These are phyloP conservation scores for Fusarium temperatum DNA, from an alignment of 2,329 filamentous ascomycete species.

Conservation along the genomic window DNA sequence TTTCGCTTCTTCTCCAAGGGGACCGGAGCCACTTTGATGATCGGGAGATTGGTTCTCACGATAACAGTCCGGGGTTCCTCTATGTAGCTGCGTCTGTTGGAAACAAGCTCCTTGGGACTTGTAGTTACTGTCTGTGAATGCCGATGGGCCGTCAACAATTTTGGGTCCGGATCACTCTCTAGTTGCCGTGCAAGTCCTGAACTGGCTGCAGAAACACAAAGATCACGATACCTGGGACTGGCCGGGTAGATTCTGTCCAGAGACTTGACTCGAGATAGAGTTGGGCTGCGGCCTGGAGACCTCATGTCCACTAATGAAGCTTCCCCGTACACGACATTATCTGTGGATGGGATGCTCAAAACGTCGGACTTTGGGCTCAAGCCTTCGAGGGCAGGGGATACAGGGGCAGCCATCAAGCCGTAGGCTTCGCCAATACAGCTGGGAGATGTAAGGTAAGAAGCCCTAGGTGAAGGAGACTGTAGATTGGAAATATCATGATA, in stretches of 20 bases:
- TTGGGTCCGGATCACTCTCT: slow-evolving; percentile 8
- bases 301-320: slow-evolving; percentile 52
- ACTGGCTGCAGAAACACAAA: slow-evolving; percentile 39
- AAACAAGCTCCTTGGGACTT: slow-evolving; percentile 30
- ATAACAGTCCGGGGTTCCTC: slow-evolving; percentile 46
- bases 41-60: slow-evolving; percentile 42
- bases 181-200: slow-evolving; percentile 33
- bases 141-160: slow-evolving; percentile 26
- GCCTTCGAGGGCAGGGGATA: slow-evolving; percentile 33
- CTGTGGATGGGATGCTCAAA: slow-evolving; percentile 47
- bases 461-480: slow-evolving; percentile 33
- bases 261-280: slow-evolving; percentile 48
- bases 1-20: slow-evolving; percentile 41
- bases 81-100: slow-evolving; percentile 38
- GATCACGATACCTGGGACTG: slow-evolving; percentile 46
- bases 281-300: slow-evolving; percentile 36
- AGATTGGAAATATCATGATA: slow-evolving; percentile 33
- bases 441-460: slow-evolving; percentile 34
- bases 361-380: slow-evolving; percentile 48
- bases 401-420: slow-evolving; percentile 23
- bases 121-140: slow-evolving; percentile 42
- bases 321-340: slow-evolving; percentile 52
- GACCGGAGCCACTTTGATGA: slow-evolving; percentile 45
- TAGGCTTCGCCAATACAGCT: slow-evolving; percentile 50
- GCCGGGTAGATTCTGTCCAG: slow-evolving; percentile 48